These are phyloP conservation scores for Penicillium taxi DNA, from an alignment of 495 filamentous ascomycete genomes.

Conservation along the genomic window DNA sequence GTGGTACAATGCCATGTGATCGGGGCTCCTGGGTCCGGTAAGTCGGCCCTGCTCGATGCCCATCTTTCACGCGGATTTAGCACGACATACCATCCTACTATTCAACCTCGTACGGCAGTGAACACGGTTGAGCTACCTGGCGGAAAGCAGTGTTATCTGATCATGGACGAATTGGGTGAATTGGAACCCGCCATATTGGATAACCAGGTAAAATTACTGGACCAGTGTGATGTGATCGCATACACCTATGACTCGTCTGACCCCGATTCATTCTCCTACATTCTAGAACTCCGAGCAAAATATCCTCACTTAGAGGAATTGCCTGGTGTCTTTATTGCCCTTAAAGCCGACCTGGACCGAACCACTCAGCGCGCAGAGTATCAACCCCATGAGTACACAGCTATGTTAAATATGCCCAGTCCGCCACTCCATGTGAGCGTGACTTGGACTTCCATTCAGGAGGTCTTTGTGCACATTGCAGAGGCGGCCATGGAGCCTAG, in stretches of 20 bases:
- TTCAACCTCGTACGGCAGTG: slow-evolving; percentile 85
- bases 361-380: slow-evolving; percentile 84
- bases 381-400: slow-evolving; percentile 90
- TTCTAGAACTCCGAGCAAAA: slow-evolving; percentile 68
- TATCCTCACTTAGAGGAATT: slow-evolving; percentile 79
- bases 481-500: slow-evolving; percentile 87
- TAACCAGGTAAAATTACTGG: slow-evolving; percentile 82
- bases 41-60: slow-evolving; percentile 79
- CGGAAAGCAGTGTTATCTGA: slow-evolving; percentile 94
- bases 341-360: slow-evolving; percentile 92
- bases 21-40: slow-evolving; percentile 73
- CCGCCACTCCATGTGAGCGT: slow-evolving; percentile 89
- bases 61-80: slow-evolving; percentile 86
- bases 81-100: slow-evolving; percentile 83
- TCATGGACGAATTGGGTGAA: slow-evolving; percentile 92
- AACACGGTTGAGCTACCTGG: slow-evolving; percentile 95
- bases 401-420: slow-evolving; percentile 59
- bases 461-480: slow-evolving; percentile 82
- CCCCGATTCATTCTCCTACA: slow-evolving; percentile 87
- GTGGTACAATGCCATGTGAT: slow-evolving; percentile 96
- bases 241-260: slow-evolving; percentile 97
- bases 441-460: slow-evolving; percentile 81
- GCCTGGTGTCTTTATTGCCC: slow-evolving; percentile 80
- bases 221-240: slow-evolving; percentile 85
- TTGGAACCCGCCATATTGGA: slow-evolving; percentile 88